Evolutionary conservation across 2,329 filamentous ascomycete species (phyloP).

Genomic region (Trichoderma asperellum): DNA sequence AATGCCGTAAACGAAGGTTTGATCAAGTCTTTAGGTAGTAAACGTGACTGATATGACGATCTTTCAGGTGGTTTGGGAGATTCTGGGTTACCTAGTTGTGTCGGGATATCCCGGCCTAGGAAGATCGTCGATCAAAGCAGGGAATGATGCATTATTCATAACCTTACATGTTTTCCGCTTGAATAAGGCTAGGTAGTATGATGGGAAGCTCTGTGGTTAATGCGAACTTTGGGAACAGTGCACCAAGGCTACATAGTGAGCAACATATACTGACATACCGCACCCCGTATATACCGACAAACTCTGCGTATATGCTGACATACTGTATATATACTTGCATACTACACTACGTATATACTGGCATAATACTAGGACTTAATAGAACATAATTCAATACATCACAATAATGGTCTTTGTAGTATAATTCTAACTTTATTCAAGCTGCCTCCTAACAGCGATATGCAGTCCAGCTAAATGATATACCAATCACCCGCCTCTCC

Average conservation of each 20-base stretch:
- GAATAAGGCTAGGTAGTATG: neutral
- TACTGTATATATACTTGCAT: neutral
- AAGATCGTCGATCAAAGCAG: neutral
- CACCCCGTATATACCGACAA: no score
- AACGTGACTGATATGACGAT: neutral
- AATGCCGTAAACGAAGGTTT: neutral
- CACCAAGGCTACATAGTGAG: neutral
- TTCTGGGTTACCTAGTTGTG: neutral
- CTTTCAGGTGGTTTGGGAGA: neutral
- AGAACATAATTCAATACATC: neutral
- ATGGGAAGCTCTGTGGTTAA: neutral
- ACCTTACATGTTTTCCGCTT: neutral
- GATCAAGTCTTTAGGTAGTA: neutral
- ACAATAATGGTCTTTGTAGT: neutral
- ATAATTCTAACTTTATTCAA: slow-evolving; percentile 4
- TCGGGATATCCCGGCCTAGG: neutral
- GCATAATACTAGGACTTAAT: neutral
- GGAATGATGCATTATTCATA: neutral
- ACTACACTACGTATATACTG: neutral
- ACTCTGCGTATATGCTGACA: neutral
- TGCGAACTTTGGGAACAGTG: neutral
- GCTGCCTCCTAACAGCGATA: neutral
- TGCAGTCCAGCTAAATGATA: neutral
- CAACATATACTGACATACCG: neutral
- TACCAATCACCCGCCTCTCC: neutral